Evolutionary conservation across 345 rosid species (phyloP).

Genomic region (Erodium maritimum): DNA sequence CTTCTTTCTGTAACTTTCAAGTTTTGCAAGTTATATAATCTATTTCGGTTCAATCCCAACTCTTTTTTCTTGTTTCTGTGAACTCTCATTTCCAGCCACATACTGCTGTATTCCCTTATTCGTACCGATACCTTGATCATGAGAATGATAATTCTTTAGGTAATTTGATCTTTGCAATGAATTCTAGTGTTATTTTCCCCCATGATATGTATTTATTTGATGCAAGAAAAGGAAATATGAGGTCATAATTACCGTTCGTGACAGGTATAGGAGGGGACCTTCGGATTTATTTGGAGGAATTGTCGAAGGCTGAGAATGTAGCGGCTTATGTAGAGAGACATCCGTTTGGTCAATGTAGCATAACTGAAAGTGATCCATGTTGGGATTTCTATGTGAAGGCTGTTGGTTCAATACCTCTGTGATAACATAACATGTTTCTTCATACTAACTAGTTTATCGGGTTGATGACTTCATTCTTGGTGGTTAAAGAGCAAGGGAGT

Average conservation of each 20-base stretch:
- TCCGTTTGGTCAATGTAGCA: constrained; percentile 65
- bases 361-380: constrained; percentile 32
- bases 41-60: neutral
- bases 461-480: no score
- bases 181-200: neutral
- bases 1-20: neutral
- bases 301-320: constrained; percentile 42
- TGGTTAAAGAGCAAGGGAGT: no score
- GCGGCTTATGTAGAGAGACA: constrained; percentile 46
- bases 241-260: constrained; percentile 5
- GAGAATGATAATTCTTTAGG: constrained; percentile 50
- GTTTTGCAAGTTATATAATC: neutral
- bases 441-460: no score
- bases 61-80: constrained; percentile 5
- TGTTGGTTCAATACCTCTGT: constrained; percentile 10
- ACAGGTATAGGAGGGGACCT: constrained; percentile 65
- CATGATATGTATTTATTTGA: neutral
- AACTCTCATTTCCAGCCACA: constrained; percentile 33
- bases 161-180: constrained; percentile 12
- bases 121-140: constrained; percentile 42
- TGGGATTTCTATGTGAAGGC: constrained; percentile 54
- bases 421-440: no score
- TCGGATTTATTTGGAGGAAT: constrained; percentile 46
- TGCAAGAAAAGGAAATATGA: no score
- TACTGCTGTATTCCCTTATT: constrained; percentile 64